phyloP scores from a whole-genome alignment of 257 asterid species.

The Coffea canephora region DNA sequence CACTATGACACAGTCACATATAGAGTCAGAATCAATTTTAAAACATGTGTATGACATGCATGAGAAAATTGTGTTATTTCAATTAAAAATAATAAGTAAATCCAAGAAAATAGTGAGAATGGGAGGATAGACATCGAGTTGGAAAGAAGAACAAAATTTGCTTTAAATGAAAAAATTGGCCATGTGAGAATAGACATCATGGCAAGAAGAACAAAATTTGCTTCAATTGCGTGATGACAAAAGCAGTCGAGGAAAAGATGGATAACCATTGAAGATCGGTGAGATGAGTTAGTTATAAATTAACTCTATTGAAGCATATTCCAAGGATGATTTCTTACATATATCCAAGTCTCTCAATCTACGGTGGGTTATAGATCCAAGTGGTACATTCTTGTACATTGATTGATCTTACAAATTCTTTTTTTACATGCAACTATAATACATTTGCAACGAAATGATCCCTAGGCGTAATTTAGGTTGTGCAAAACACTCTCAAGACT shows the following conservation, averaged over 20 bases:
- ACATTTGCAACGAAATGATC: too few relatives aligned
- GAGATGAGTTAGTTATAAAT: not conserved
- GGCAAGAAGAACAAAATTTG: too few relatives aligned
- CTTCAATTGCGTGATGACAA: not conserved
- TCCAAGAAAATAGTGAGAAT: not conserved
- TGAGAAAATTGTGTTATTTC: not conserved
- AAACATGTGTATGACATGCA: slow-evolving; percentile 5
- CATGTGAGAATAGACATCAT: too few relatives aligned
- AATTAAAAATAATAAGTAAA: not conserved
- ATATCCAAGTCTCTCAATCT: not conserved
- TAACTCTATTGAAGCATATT: not conserved
- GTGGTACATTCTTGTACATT: not conserved
- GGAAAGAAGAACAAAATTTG: not conserved
- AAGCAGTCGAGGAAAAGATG: not conserved
- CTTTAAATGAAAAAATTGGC: not conserved
- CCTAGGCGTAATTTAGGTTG: too few relatives aligned
- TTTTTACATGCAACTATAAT: not conserved
- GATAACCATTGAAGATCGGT: not conserved
- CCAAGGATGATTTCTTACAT: not conserved
- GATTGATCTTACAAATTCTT: not conserved
- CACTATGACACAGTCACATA: not conserved
- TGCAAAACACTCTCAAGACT: not conserved
- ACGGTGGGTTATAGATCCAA: too few relatives aligned
- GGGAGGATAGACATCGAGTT: not conserved
- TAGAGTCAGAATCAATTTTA: not conserved